Evolutionary conservation across 768 basidiomycete species (phyloP).

Genomic region (Sarcodon aspratus): DNA sequence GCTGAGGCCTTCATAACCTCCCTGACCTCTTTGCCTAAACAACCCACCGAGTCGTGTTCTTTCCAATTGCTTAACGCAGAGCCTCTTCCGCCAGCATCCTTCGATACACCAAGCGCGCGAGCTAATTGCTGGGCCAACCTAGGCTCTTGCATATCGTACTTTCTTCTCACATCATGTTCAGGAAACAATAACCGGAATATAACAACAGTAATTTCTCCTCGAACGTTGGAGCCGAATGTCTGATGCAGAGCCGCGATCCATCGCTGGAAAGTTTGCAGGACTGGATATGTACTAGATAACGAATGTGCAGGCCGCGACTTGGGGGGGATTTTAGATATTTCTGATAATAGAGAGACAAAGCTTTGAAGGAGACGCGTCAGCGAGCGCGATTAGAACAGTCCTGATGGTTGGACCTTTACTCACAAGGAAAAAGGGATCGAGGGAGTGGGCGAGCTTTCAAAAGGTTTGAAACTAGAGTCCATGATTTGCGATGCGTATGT

Average conservation of each 20-base stretch:
- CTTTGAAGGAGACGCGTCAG: background rate
- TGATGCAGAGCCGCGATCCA: conserved; percentile 34
- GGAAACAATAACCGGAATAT: conserved; percentile 79
- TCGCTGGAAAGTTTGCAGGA: conserved; percentile 25
- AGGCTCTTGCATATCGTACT: conserved; percentile 65
- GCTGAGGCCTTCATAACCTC: conserved; percentile 28
- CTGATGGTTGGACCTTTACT: no score
- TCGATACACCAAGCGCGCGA: conserved; percentile 24
- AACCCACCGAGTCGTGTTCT: conserved; percentile 38
- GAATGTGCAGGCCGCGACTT: background rate
- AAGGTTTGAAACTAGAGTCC: no score
- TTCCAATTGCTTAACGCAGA: conserved; percentile 26
- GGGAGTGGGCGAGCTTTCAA: no score
- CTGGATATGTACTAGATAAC: conserved; percentile 15
- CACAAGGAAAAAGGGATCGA: no score
- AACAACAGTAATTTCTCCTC: conserved; percentile 36
- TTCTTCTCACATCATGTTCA: conserved; percentile 59
- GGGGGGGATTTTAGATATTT: background rate
- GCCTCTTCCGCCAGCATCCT: conserved; percentile 12
- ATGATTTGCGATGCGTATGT: no score
- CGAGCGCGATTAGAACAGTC: no score
- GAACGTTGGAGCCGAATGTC: conserved; percentile 28
- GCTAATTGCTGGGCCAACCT: conserved; percentile 41
- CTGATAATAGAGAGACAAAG: background rate
- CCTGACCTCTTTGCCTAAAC: conserved; percentile 59